These are phyloP conservation scores for Hevea brasiliensis DNA, from an alignment of 345 rosid genomes.

Conservation along the genomic window DNA sequence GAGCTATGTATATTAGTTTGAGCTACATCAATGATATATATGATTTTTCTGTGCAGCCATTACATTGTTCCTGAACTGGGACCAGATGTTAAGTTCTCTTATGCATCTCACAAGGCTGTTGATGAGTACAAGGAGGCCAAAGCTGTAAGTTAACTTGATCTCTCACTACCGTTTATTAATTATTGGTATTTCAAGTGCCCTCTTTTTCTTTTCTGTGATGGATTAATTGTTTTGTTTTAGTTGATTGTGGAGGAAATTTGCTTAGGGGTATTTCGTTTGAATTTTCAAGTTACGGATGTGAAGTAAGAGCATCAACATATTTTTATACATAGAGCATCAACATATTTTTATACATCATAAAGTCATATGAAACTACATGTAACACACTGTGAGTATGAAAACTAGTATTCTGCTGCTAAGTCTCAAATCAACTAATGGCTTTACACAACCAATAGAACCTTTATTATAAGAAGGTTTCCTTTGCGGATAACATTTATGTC, in stretches of 20 bases:
- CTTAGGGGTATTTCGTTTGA: neutral
- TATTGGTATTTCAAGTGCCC: neutral
- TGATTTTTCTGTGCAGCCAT: slow-evolving; percentile 55
- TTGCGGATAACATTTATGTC: neutral
- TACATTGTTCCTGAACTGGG: slow-evolving; percentile 97
- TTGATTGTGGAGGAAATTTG: neutral
- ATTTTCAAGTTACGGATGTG: neutral
- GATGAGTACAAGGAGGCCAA: slow-evolving; percentile 94
- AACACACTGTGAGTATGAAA: too few relatives aligned
- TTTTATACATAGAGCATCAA: too few relatives aligned
- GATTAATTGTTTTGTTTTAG: too few relatives aligned
- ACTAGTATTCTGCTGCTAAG: neutral
- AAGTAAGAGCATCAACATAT: too few relatives aligned
- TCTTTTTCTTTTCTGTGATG: neutral
- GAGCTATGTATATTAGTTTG: neutral
- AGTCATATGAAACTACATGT: too few relatives aligned
- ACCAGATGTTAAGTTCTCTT: slow-evolving; percentile 83
- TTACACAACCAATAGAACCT: neutral
- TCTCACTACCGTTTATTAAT: neutral
- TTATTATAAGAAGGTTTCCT: neutral
- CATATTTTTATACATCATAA: too few relatives aligned
- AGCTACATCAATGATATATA: neutral
- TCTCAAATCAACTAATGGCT: neutral
- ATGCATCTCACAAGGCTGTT: slow-evolving; percentile 95
- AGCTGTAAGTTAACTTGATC: slow-evolving; percentile 45